Evolutionary conservation across 164 flowering plant species (phyloP).

Genomic region (Tetracentron sinense): DNA sequence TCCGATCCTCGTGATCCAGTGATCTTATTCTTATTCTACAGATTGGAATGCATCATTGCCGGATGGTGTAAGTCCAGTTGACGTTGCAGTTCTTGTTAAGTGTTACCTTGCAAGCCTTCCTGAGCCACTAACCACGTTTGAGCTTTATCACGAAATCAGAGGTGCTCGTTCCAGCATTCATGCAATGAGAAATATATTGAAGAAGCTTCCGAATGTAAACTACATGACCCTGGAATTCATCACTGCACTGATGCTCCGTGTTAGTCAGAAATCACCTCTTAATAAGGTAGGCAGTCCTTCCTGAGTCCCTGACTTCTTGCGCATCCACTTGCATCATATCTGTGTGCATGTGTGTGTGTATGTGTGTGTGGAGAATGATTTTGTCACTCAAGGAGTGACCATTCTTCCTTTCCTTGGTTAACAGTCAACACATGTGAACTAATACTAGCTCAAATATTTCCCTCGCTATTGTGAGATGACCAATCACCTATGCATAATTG

Average conservation of each 20-base stretch:
- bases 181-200: slow-evolving; percentile 57
- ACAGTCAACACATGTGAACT: no score
- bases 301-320: neutral
- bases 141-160: slow-evolving; percentile 68
- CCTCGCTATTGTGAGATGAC: no score
- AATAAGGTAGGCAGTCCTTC: slow-evolving; percentile 57
- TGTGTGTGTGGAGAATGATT: no score
- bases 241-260: slow-evolving; percentile 76
- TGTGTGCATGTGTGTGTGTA: no score
- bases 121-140: slow-evolving; percentile 78
- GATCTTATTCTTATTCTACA: slow-evolving; percentile 22
- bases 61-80: slow-evolving; percentile 62
- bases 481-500: no score
- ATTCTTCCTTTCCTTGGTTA: no score
- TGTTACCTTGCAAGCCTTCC: slow-evolving; percentile 91
- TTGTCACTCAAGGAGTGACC: no score
- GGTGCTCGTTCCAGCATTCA: slow-evolving; percentile 67
- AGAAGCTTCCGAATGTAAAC: slow-evolving; percentile 79
- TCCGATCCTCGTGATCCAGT: neutral
- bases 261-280: slow-evolving; percentile 80
- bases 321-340: no score
- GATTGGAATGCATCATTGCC: slow-evolving; percentile 73
- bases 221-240: slow-evolving; percentile 80
- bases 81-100: slow-evolving; percentile 64
- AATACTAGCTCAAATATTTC: no score